These are phyloP conservation scores for Phlebopus sp. DNA, from an alignment of 1,284 basidiomycete species.

Conservation along the genomic window DNA sequence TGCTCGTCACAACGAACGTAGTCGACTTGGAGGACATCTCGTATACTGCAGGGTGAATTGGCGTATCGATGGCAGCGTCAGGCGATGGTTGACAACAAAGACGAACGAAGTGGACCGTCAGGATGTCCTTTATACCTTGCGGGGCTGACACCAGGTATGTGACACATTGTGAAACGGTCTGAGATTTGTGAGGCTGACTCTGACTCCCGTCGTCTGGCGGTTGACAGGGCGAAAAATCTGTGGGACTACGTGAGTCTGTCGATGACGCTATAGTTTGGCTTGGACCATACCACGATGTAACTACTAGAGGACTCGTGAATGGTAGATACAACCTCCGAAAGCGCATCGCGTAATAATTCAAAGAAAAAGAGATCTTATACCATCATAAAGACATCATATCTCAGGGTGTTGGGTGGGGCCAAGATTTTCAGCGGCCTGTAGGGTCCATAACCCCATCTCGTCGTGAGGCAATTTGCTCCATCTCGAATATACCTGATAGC, in stretches of 20 bases:
- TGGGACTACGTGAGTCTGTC: background rate
- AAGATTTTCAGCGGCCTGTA: slow-evolving; percentile 54
- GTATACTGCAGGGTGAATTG: background rate
- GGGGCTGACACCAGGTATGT: background rate
- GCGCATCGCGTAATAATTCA: background rate
- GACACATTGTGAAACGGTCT: background rate
- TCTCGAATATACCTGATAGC: slow-evolving; percentile 44
- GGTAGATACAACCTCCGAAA: background rate
- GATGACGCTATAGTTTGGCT: background rate
- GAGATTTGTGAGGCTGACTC: background rate
- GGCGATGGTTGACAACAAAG: background rate
- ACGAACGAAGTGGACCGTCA: background rate
- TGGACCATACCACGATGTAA: background rate
- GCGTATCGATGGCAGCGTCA: background rate
- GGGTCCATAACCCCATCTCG: slow-evolving; percentile 60
- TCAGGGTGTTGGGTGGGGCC: slow-evolving; percentile 31
- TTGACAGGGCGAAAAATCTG: background rate
- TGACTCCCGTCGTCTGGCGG: background rate
- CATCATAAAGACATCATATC: background rate
- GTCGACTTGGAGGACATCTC: background rate
- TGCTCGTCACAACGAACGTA: slow-evolving; percentile 10
- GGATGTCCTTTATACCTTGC: background rate
- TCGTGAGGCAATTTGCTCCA: slow-evolving; percentile 60
- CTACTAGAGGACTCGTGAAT: background rate
- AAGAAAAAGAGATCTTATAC: background rate